phyloP scores from a whole-genome alignment of 179 eudicot species.

The Drosera spatulata region DNA sequence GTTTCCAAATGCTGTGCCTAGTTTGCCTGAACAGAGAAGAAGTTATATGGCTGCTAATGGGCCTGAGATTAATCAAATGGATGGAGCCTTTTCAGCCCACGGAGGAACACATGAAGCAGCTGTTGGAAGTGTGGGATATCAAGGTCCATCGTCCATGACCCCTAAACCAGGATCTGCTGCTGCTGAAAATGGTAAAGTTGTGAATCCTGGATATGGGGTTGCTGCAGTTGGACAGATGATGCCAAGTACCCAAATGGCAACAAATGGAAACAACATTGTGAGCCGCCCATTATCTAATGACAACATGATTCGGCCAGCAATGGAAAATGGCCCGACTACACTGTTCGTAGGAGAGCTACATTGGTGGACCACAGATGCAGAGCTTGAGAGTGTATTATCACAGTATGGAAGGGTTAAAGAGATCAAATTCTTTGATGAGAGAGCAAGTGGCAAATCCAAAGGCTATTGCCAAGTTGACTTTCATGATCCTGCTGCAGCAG shows the following conservation, averaged over 20 bases:
- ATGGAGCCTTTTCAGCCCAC: slow-evolving; percentile 27
- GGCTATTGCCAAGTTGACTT: slow-evolving; percentile 98
- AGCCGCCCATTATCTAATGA: slow-evolving; percentile 34
- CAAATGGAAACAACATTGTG: slow-evolving; percentile 19
- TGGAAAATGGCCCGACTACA: slow-evolving; percentile 70
- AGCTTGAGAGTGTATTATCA: slow-evolving; percentile 61
- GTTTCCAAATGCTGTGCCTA: slow-evolving; percentile 23
- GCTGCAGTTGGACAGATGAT: slow-evolving; percentile 30
- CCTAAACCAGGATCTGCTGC: slow-evolving; percentile 25
- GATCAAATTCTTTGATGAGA: slow-evolving; percentile 85
- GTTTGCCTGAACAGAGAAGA: slow-evolving; percentile 32
- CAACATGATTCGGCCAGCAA: slow-evolving; percentile 37
- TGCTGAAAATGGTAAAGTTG: slow-evolving; percentile 9
- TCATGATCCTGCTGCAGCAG: slow-evolving; percentile 50
- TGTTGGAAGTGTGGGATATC: slow-evolving; percentile 37
- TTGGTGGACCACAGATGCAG: slow-evolving; percentile 99
- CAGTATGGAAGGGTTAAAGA: slow-evolving; percentile 86
- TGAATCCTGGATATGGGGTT: slow-evolving; percentile 17
- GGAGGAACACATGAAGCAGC: slow-evolving; percentile 28
- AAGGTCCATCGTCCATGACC: slow-evolving; percentile 26
- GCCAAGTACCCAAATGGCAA: slow-evolving; percentile 23
- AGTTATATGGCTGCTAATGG: slow-evolving; percentile 26
- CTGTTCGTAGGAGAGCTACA: slow-evolving; percentile 92
- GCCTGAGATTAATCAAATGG: slow-evolving; percentile 20
- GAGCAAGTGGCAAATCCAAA: slow-evolving; percentile 96